Base-by-base conservation (phyloP, 257 asterid genomes). In the Lycium ferocissimum region DNA sequence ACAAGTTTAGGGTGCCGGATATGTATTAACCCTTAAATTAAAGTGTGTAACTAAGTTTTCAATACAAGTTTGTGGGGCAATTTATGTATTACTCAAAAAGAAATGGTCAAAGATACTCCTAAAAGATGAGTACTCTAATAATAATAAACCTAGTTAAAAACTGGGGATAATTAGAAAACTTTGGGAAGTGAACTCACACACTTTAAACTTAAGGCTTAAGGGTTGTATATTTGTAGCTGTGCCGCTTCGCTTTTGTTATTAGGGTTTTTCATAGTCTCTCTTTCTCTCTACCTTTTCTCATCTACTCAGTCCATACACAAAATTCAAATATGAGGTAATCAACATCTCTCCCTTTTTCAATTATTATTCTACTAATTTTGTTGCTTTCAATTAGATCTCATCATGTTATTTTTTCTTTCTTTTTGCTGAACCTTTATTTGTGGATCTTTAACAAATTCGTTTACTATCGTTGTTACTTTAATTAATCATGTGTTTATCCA, bases 291-390 rank as follows among this genome's bases (percentile, higher is more conserved):
- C 61, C 81, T 85, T 78, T 4, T 56, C 70, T 85, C 73, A 38
- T 71, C 79, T 2, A 22, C 57, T 53, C 57, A 8, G 2, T 12
- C 37, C 11, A 5, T 49, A 47, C 26, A 33, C 73, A 43, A 38
- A 67, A 47, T 80, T 81, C 86, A 51, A 88, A 90, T 59, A 93
- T 93, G 97, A 93, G 97, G 97, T 92, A 86, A 57, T 43, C 40
- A 6, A 17, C 17, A 83, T 56, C 62, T 45, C 57, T 13, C 4
- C 47, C 3, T 12, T 73, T 18, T 7, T 1, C 5, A 35, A 9
- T 12, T 78, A 15, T 75, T 12, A 69, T 58, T 51, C 37, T 5
- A 40, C 57, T 4, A 7, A 51, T 47, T 58, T 20, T 57, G 7
- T 84, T n/a, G 4, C 12, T 7, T 35, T 37, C 6, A 4, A 12